A percentile compares a stretch with the other conserved stretches of the same genome.
These are phyloP conservation scores for Daldinia loculata DNA, from an alignment of 495 filamentous ascomycete genomes.

Conservation along the genomic window DNA sequence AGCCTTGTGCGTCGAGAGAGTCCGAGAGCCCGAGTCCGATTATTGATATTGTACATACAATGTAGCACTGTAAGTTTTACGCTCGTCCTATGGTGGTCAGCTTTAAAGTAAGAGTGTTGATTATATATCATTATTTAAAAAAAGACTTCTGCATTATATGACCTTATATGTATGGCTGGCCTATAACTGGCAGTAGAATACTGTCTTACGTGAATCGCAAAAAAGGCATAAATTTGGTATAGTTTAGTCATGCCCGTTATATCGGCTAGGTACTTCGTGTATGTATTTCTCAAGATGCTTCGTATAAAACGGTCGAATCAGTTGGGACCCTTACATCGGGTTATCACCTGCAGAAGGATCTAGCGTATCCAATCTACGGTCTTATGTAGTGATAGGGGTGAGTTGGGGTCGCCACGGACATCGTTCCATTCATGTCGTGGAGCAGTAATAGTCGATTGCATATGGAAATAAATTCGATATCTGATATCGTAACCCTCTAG, in stretches of 20 bases:
- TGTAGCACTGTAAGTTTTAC: background rate
- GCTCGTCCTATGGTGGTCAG: background rate
- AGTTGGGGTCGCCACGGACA: background rate
- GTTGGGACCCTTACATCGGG: background rate
- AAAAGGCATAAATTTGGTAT: background rate
- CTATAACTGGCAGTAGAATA: background rate
- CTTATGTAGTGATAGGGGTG: background rate
- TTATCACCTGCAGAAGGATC: slow-evolving; percentile 13
- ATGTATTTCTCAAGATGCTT: background rate
- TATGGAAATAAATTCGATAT: background rate
- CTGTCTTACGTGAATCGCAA: background rate
- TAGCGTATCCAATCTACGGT: background rate
- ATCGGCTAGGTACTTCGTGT: too few relatives aligned
- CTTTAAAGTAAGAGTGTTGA: background rate
- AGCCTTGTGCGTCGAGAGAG: background rate
- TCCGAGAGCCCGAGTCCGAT: background rate
- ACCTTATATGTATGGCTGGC: background rate
- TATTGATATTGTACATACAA: background rate
- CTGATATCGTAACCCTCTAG: background rate
- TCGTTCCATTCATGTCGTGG: background rate
- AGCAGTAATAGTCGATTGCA: background rate
- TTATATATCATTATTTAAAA: background rate
- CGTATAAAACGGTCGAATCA: background rate
- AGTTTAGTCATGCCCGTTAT: background rate
- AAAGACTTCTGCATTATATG: background rate